A percentile compares a stretch with the other conserved stretches of the same genome.
These are phyloP conservation scores for Claviceps sp. DNA, from an alignment of 2,329 filamentous ascomycete species.

Conservation along the genomic window DNA sequence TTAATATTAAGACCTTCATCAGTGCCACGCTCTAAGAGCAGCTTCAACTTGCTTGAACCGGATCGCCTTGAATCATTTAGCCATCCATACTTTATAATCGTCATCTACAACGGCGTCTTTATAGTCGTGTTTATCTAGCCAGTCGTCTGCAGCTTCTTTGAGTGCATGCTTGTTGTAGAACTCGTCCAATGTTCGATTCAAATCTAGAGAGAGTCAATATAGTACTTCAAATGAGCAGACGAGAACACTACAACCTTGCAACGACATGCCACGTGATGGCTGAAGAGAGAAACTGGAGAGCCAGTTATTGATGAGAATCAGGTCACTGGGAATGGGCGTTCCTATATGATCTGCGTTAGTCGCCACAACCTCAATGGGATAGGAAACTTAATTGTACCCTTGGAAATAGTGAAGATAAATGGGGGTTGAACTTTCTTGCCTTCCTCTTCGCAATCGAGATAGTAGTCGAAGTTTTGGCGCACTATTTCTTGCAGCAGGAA, in stretches of 20 bases:
- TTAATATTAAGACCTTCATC: not conserved
- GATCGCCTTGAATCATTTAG: not conserved
- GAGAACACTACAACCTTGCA: slow-evolving; percentile 5
- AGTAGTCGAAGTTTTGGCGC: slow-evolving; percentile 8
- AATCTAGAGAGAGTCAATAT: slow-evolving; percentile 4
- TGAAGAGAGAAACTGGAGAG: slow-evolving; percentile 9
- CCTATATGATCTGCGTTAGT: not conserved
- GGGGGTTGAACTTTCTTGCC: slow-evolving; percentile 5
- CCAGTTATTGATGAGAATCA: slow-evolving; percentile 9
- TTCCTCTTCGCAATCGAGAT: slow-evolving; percentile 7
- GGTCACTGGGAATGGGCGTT: slow-evolving; percentile 6
- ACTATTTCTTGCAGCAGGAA: slow-evolving; percentile 10
- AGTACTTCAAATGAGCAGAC: not conserved
- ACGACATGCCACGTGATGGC: slow-evolving; percentile 9
- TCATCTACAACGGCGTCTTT: slow-evolving; percentile 7
- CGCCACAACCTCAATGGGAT: not conserved
- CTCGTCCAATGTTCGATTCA: slow-evolving; percentile 8
- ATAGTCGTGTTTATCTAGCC: slow-evolving; percentile 6
- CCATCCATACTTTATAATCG: not conserved
- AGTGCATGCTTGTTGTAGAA: slow-evolving; percentile 6
- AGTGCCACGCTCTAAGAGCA: not conserved
- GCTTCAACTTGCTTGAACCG: not conserved
- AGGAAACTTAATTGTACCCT: slow-evolving; percentile 3
- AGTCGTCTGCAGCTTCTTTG: slow-evolving; percentile 4
- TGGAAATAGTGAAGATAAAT: slow-evolving; percentile 8